These are phyloP conservation scores for Cucurbita maxima DNA, from an alignment of 306 rosid species.

Conservation along the genomic window DNA sequence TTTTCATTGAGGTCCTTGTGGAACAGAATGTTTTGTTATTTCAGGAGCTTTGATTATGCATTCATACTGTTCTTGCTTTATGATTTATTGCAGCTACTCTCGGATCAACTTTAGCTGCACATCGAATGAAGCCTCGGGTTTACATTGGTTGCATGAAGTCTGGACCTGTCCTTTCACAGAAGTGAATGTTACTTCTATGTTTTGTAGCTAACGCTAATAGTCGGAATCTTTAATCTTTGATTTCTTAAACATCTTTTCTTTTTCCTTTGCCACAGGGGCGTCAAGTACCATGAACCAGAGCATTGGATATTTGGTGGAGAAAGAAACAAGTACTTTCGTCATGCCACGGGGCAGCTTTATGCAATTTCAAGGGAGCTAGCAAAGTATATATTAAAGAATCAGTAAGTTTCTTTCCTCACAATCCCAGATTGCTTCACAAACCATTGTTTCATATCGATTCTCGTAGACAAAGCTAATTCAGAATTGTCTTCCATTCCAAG, in stretches of 20 bases:
- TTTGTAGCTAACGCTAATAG: not conserved
- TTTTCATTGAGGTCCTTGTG: not conserved
- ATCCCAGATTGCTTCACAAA: not conserved
- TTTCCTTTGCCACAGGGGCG: slow-evolving; percentile 43
- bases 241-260: not conserved
- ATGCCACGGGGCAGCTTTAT: slow-evolving; percentile 87
- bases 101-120: slow-evolving; percentile 42
- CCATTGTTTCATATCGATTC: not conserved
- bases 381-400: slow-evolving; percentile 55
- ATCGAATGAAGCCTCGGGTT: slow-evolving; percentile 47
- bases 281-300: slow-evolving; percentile 87
- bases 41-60: not conserved
- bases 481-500: no score
- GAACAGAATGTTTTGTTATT: not conserved
- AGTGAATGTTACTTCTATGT: slow-evolving; percentile 38
- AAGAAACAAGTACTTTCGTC: slow-evolving; percentile 90
- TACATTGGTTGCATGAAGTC: slow-evolving; percentile 97
- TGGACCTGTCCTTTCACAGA: slow-evolving; percentile 80
- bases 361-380: slow-evolving; percentile 80
- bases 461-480: not conserved
- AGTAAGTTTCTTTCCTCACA: slow-evolving; percentile 21
- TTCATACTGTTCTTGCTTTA: not conserved
- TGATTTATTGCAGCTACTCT: slow-evolving; percentile 46
- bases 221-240: not conserved
- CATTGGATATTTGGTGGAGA: slow-evolving; percentile 83